Percentiles rank a stretch among this genome's conserved stretches.
Evolutionary conservation across 176 grass and related monocot species (phyloP).

Genomic region (Luzula sylvatica): DNA sequence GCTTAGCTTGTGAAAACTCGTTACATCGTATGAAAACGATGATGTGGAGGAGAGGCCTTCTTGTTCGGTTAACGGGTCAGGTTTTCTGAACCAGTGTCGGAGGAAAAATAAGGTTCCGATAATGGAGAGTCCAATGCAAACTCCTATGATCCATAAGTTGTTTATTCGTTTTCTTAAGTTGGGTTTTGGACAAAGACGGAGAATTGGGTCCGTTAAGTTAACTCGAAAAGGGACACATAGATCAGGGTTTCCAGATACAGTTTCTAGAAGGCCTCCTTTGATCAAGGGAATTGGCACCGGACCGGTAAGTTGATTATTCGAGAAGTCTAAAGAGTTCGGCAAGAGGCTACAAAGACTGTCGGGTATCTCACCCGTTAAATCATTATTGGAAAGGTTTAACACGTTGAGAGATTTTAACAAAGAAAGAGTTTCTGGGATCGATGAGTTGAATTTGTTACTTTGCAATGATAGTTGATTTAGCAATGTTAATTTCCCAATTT

Average conservation of each 20-base stretch:
- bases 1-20: slow-evolving; percentile 80
- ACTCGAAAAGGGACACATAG: slow-evolving; percentile 70
- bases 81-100: slow-evolving; percentile 35
- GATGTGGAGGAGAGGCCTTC: slow-evolving; percentile 31
- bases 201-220: slow-evolving; percentile 36
- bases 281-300: slow-evolving; percentile 59
- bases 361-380: slow-evolving; percentile 61
- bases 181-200: slow-evolving; percentile 51
- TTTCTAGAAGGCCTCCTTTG: slow-evolving; percentile 70
- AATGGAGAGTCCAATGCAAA: slow-evolving; percentile 32
- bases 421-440: slow-evolving; percentile 61
- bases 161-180: slow-evolving; percentile 30
- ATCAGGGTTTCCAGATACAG: slow-evolving; percentile 62
- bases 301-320: slow-evolving; percentile 69
- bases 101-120: slow-evolving; percentile 25
- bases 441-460: slow-evolving; percentile 42
- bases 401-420: slow-evolving; percentile 55
- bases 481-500: slow-evolving; percentile 25
- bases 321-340: slow-evolving; percentile 86
- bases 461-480: slow-evolving; percentile 89
- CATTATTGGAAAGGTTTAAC: slow-evolving; percentile 77
- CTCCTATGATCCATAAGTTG: slow-evolving; percentile 43
- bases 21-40: slow-evolving; percentile 68
- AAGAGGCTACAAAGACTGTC: slow-evolving; percentile 61
- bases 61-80: slow-evolving; percentile 23